Conservation (phyloP, 208 protist species). For the Leishmania turanica region DNA sequence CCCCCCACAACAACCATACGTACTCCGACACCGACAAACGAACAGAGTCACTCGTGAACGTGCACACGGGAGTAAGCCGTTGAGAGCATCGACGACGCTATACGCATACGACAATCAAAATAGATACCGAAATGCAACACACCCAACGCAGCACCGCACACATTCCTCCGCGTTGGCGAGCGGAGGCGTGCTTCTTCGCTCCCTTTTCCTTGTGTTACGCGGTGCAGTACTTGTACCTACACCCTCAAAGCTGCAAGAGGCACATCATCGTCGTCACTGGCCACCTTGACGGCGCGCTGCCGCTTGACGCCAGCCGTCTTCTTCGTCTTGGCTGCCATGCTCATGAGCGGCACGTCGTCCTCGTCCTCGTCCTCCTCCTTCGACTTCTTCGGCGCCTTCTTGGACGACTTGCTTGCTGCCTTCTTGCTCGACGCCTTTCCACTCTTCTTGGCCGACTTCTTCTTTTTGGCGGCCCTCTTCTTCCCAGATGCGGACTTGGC, state of each 20-base stretch:
- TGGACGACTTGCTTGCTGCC: constrained; percentile 32
- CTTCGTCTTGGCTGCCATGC: constrained; percentile 23
- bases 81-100: background rate
- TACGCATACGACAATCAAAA: background rate
- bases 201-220: background rate
- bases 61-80: background rate
- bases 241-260: constrained; percentile 51
- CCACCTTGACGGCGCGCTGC: constrained; percentile 31
- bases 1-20: background rate
- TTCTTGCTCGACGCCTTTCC: constrained; percentile 49
- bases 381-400: constrained; percentile 29
- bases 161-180: background rate
- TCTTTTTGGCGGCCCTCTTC: constrained; percentile 40
- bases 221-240: background rate
- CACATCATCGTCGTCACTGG: constrained; percentile 72
- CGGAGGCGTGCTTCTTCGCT: no score
- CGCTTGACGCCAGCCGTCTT: constrained; percentile 36
- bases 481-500: constrained; percentile 32
- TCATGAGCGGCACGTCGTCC: constrained; percentile 26
- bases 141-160: background rate
- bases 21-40: background rate
- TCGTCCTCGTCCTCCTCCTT: constrained; percentile 20
- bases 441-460: constrained; percentile 39
- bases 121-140: background rate
- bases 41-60: background rate